These are phyloP conservation scores for Chrysoporthe deuterocubensis DNA, from an alignment of 2,329 filamentous ascomycete genomes.

Conservation along the genomic window DNA sequence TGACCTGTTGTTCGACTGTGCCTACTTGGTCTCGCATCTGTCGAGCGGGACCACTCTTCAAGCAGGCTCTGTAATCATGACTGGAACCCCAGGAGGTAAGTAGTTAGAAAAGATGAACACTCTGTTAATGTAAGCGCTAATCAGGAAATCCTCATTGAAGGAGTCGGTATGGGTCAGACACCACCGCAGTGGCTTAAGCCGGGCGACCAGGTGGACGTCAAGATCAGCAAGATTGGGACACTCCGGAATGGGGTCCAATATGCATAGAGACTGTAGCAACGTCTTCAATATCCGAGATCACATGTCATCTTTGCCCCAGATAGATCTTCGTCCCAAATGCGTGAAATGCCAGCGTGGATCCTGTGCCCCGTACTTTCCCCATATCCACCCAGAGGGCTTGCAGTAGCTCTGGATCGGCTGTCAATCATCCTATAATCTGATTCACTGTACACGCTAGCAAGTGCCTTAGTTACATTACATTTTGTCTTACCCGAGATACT, in stretches of 20 bases:
- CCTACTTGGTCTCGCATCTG: conserved; percentile 42
- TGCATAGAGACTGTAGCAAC: conserved; percentile 6
- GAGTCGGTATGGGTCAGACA: conserved; percentile 48
- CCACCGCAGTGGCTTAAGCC: conserved; percentile 44
- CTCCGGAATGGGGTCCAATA: conserved; percentile 43
- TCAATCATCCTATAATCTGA: not conserved
- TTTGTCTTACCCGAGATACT: not conserved
- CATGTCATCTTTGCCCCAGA: not conserved
- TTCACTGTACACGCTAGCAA: not conserved
- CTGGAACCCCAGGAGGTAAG: conserved; percentile 48
- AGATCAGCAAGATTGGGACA: conserved; percentile 45
- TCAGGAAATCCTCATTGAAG: conserved; percentile 20
- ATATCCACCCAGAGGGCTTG: not conserved
- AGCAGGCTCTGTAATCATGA: conserved; percentile 50
- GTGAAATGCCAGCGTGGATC: not conserved
- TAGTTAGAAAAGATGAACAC: not conserved
- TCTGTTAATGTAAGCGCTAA: not conserved
- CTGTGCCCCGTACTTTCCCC: not conserved
- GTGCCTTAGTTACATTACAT: not conserved
- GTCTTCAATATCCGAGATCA: not conserved
- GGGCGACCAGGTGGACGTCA: conserved; percentile 45
- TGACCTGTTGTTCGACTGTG: conserved; percentile 51
- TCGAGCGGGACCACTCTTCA: conserved; percentile 48
- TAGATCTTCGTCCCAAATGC: not conserved
- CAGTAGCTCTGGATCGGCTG: not conserved